Conservation (phyloP, 306 rosid genomes). For the Rosa lucieae region DNA sequence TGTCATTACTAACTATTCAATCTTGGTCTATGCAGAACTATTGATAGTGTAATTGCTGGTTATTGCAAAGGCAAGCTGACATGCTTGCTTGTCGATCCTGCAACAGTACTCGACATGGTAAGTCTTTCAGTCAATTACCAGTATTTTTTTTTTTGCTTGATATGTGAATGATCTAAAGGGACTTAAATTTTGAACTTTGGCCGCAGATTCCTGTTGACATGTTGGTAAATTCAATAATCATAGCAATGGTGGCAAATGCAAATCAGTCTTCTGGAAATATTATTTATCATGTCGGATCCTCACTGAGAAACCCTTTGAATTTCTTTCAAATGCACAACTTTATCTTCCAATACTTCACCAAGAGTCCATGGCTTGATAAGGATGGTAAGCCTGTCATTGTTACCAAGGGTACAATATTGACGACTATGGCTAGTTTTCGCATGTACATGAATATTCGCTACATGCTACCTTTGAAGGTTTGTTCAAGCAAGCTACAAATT, state of each 20-base stretch:
- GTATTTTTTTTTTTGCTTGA: not conserved
- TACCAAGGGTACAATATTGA: not conserved
- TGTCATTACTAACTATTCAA: not conserved
- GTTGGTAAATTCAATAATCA: conserved; percentile 38
- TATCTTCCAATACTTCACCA: conserved; percentile 18
- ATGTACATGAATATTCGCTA: conserved; percentile 19
- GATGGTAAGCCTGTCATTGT: conserved; percentile 34
- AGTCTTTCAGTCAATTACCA: not conserved
- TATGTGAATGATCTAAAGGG: not conserved
- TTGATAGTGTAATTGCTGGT: conserved; percentile 35
- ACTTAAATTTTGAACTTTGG: not conserved
- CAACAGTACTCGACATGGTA: conserved; percentile 38
- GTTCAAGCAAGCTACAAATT: not conserved
- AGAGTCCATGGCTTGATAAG: conserved; percentile 8
- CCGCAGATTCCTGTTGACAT: conserved; percentile 50
- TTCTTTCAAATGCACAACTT: not conserved
- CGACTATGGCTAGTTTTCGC: conserved; percentile 22
- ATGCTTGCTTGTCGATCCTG: conserved; percentile 33
- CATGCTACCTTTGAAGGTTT: conserved; percentile 33
- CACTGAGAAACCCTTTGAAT: conserved; percentile 30
- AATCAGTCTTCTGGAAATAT: conserved; percentile 3
- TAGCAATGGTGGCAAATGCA: conserved; percentile 29
- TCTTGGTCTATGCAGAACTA: conserved; percentile 30
- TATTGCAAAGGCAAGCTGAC: conserved; percentile 41
- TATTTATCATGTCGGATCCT: conserved; percentile 46